Evolutionary conservation across 2,329 filamentous ascomycete species (phyloP), one percentile per base, ranked within the genome.

Genomic region (Fusarium sp.): DNA sequence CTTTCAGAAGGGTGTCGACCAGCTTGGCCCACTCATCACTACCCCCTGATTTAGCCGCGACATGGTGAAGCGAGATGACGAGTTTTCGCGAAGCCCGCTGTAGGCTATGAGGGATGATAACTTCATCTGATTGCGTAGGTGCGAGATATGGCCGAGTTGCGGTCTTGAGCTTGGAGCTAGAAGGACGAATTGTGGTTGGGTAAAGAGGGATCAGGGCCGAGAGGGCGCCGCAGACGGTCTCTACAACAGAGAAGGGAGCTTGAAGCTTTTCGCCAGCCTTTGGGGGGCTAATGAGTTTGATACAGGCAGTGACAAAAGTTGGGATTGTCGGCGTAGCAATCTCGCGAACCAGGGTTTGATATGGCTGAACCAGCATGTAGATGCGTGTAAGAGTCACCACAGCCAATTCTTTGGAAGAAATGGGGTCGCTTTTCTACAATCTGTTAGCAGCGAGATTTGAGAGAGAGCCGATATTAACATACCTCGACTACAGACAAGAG

Each of bases 281-380:
- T 0, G 78, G 74, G 1, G 78, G 73, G 65, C 87, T 81, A 72
- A 85, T 77, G 40, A 94, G 81, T 69, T 89, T 87, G 40, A 97
- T 76, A 68, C 90, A 92, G 4, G 89, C 83, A 1, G 86, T 88
- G 41, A 93, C 83, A 70, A 94, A 96, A 2, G 84, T 79, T 2
- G 91, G 87, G 19, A 97, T 79, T 4, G 87, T 91, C 3, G 92
- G 92, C 0, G 93, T 96, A 1, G 91, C 93, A 59, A 97, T 91
- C 73, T 97, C 93, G 68, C 94, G 85, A 40, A 94, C 83, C 49
- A 97, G 81, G 8, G 92, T 95, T 58, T 90, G 91, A 72, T 93
- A 93, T 34, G 89, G 87, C 72, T 93, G 91, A 36, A 93, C 90
- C 32, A 95, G 84, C 67, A 88, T 84, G 78, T 95, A 97, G 67